Base-by-base conservation (phyloP, 108 stramenopile genomes). In the Conticribra weissflogii region DNA sequence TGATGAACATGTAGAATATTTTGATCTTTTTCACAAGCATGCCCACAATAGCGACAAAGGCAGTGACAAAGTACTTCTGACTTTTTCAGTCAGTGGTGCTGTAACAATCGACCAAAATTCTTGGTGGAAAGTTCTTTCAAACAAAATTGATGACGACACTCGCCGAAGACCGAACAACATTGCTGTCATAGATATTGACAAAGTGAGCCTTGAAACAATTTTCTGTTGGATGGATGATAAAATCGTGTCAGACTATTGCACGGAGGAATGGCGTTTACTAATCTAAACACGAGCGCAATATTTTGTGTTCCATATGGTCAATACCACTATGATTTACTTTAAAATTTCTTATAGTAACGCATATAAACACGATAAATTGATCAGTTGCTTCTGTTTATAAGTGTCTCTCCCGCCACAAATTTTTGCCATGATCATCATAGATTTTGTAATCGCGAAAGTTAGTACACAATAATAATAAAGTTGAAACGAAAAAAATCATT, bases 1-100 rank as follows among this genome's bases (percentile, higher is more conserved):
- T 12, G 34, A 33, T 2, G 64, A 78, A 28, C 69, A 78, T 54
- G 58, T 78, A 1, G 63, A 78, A 24, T 78, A 78, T 62, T 64
- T 64, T 27, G 58, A 70, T 66, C 69, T 78, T 41, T 66, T 41
- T 48, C 7, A 28, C 29, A 47, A 55, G 18, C 52, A 66, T 8
- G 24, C 36, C 23, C 59, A 53, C 31, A 23, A 52, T 2, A 31
- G 53, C 31, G 31, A 32, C 19, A 33, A 51, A 18, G 1, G 34
- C 21, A 19, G 19, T 17, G 33, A 28, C 19, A 19, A 12, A 21
- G 17, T 19, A 17, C 33, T 41, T 17, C 53, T 57, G 9, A 68
- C 75, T 15, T 68, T 63, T 54, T 76, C 75, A 16, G 36, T 45
- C 29, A 44, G 45, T 19, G 75, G 75, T 41, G 75, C 75, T 55